A percentile compares a stretch with the other conserved stretches of the same genome.
Conservation (phyloP, 768 basidiomycete species). For the Clitopilus hobsonii region DNA sequence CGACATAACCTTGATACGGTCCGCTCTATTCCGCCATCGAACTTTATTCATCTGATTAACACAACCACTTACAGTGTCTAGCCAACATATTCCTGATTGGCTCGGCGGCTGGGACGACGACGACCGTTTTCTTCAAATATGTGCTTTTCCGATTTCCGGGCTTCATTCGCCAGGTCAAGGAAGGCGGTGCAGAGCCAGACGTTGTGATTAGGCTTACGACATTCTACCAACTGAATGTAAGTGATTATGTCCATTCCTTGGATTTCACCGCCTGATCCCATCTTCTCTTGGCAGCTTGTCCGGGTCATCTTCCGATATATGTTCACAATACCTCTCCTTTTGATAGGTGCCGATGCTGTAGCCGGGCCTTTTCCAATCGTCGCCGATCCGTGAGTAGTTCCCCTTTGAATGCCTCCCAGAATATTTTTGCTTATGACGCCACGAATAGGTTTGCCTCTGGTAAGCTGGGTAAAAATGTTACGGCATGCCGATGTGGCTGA, state of each 20-base stretch:
- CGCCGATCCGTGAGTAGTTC: constrained; percentile 45
- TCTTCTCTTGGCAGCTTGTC: constrained; percentile 38
- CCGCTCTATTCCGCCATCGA: constrained; percentile 9
- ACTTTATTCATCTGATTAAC: not conserved
- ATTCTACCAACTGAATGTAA: constrained; percentile 76
- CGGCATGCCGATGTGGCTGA: constrained; percentile 2
- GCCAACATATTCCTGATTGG: constrained; percentile 78
- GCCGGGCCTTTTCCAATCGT: constrained; percentile 45
- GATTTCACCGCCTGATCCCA: not conserved
- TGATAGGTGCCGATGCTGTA: constrained; percentile 64
- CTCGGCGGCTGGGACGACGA: constrained; percentile 57
- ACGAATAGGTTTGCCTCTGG: constrained; percentile 53
- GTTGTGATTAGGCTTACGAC: constrained; percentile 71
- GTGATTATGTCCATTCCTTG: constrained; percentile 17
- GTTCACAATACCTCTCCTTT: constrained; percentile 64
- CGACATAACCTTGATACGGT: constrained; percentile 59
- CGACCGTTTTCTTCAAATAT: constrained; percentile 67
- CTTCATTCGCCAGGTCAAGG: constrained; percentile 68
- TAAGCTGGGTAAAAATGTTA: constrained; percentile 21
- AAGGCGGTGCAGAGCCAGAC: constrained; percentile 68
- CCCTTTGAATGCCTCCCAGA: not conserved
- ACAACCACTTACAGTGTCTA: constrained; percentile 42
- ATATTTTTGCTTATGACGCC: constrained; percentile 12
- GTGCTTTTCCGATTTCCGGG: constrained; percentile 66
- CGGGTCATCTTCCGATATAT: constrained; percentile 75